Base-by-base conservation (phyloP, 2,329 filamentous ascomycete genomes). In the Talaromyces sp. region DNA sequence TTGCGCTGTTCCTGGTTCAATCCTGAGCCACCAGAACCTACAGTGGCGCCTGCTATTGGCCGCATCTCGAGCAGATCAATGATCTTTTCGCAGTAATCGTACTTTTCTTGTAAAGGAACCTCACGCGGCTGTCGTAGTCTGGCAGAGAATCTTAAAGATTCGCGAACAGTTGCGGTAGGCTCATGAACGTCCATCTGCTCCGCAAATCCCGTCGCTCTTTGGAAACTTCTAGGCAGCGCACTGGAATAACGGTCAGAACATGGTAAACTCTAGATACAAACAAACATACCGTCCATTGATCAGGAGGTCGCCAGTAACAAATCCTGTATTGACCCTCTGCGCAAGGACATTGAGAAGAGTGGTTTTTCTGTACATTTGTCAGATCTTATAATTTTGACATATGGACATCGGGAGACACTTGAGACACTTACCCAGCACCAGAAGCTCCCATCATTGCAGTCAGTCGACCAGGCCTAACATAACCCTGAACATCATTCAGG, bases 401-500 rank as follows among this genome's bases (percentile, higher is more conserved):
- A 61, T 39, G 2, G 9, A 31, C 59, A 8, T 35, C 33, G 10
- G 6, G 33, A 35, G 33, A 35, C 22, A 1, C 22, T 22, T 2
- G 27, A 31, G n/a, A 43, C 2, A 70, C 73, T 68, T 43, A 78
- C 77, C 77, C 77, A 67, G 77, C 73, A 56, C 90, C 90, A 5
- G 90, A 92, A 7, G 89, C 88, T 45, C 91, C 91, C 90, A 95
- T 93, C 1, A 95, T 81, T 2, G 91, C 90, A 3, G 90, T 93
- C 10, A 94, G 82, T 70, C 89, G 86, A 41, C 91, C 91, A 1
- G 91, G 91, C 67, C 89, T 87, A 60, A 93, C 90, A 70, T 89
- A 94, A 2, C 89, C 93, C 69, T 87, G 83, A 4, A 90, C 84
- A 65, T 88, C 81, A 66, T 87, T 82, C 11, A 90, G 75, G 4